Conservation (phyloP, 768 basidiomycete genomes). For the Hypholoma fasciculare region DNA sequence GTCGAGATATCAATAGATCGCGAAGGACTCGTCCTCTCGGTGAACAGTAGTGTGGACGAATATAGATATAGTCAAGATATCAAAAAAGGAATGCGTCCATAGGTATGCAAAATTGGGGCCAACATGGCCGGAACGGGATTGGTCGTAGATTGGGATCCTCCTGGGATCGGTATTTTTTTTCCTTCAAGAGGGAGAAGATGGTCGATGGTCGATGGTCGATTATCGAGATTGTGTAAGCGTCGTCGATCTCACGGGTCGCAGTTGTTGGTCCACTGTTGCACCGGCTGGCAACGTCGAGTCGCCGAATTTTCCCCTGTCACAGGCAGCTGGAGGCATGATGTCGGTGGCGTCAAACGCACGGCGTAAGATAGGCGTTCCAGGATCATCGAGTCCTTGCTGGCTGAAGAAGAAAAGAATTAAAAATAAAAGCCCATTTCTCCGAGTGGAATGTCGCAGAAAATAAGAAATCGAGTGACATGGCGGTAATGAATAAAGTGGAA, state of each 20-base stretch:
- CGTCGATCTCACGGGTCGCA: not conserved
- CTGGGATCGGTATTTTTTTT: conserved; percentile 3
- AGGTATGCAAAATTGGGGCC: conserved; percentile 2
- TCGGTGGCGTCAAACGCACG: conserved; percentile 1
- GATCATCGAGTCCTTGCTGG: not conserved
- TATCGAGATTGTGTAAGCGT: conserved; percentile 5
- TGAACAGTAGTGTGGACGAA: conserved; percentile 4
- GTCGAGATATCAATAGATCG: conserved; percentile 5
- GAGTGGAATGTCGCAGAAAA: conserved; percentile 24
- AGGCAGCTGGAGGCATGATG: not conserved
- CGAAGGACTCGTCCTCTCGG: conserved; percentile 3
- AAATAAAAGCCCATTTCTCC: conserved; percentile 25
- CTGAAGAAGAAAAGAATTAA: not conserved
- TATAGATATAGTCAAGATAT: conserved; percentile 8
- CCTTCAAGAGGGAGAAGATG: not conserved
- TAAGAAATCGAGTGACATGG: conserved; percentile 23
- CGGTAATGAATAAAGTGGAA: conserved; percentile 28
- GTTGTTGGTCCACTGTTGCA: not conserved
- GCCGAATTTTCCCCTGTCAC: conserved; percentile 6
- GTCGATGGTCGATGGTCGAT: conserved; percentile 4
- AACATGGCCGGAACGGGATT: not conserved
- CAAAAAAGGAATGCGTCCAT: conserved; percentile 5
- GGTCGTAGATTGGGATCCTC: not conserved
- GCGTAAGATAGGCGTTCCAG: not conserved
- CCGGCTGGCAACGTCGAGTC: conserved; percentile 4